Evolutionary conservation across 495 filamentous ascomycete genomes (phyloP).

Genomic region (Zalerion maritima): DNA sequence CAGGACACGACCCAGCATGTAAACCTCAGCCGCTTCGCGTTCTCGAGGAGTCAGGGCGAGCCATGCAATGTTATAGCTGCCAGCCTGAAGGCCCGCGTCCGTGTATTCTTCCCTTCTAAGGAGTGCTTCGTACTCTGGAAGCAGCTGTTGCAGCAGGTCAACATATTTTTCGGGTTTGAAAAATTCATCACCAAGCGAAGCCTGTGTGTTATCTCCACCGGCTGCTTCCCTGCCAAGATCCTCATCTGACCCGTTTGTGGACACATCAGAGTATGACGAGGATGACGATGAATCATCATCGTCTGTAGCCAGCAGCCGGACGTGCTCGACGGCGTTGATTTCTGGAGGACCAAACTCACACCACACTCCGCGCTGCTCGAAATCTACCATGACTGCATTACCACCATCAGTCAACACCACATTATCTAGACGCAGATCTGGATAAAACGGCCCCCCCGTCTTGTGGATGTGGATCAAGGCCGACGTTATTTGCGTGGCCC

Average conservation of each 20-base stretch:
- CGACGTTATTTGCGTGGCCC: constrained; percentile 28
- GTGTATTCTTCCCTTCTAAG: constrained; percentile 18
- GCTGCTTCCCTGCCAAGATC: too few species aligned
- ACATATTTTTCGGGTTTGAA: constrained; percentile 21
- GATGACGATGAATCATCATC: too few species aligned
- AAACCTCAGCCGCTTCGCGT: constrained; percentile 34
- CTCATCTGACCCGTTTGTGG: too few species aligned
- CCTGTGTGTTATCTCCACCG: too few species aligned
- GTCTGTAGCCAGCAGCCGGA: constrained; percentile 22
- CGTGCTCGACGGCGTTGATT: constrained; percentile 32
- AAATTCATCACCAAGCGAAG: too few species aligned
- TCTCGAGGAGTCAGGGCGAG: constrained; percentile 24
- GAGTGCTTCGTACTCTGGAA: constrained; percentile 23
- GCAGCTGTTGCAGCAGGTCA: constrained; percentile 17
- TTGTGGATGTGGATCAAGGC: constrained; percentile 24
- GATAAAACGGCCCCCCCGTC: constrained; percentile 27
- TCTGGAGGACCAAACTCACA: constrained; percentile 35
- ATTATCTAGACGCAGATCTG: constrained; percentile 35
- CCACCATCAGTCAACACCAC: constrained; percentile 24
- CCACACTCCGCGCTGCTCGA: constrained; percentile 38
- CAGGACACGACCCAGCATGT: constrained; percentile 35
- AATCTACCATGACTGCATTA: constrained; percentile 34
- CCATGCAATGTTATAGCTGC: constrained; percentile 31
- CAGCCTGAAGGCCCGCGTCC: constrained; percentile 19
- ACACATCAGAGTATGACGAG: too few species aligned